Conservation (phyloP, 202 grass and related monocot genomes). For the Panicum virgatum region DNA sequence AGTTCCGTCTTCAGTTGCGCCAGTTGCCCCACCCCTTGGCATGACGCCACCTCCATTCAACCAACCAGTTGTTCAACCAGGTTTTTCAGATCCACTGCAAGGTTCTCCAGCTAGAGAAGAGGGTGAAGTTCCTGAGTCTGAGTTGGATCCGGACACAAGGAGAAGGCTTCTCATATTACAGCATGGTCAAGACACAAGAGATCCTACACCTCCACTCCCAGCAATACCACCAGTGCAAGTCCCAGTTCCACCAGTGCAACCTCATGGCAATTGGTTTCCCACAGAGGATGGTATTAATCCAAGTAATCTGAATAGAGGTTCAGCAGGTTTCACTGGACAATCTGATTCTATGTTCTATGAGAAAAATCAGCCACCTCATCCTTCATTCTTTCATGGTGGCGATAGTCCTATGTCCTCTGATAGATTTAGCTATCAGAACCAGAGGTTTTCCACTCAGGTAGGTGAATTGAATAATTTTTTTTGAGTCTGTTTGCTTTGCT, state of each 20-base stretch:
- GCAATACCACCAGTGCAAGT: conserved; percentile 52
- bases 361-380: conserved; percentile 50
- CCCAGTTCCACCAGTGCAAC: conserved; percentile 68
- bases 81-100: conserved; percentile 60
- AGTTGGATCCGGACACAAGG: conserved; percentile 95
- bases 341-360: conserved; percentile 53
- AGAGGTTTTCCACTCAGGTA: conserved; percentile 79
- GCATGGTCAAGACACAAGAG: conserved; percentile 91
- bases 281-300: conserved; percentile 57
- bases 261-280: conserved; percentile 72
- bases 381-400: conserved; percentile 53
- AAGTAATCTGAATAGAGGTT: conserved; percentile 48
- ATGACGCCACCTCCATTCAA: conserved; percentile 57
- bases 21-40: conserved; percentile 42
- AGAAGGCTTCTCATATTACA: conserved; percentile 98
- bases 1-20: conserved; percentile 48
- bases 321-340: conserved; percentile 58
- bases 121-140: conserved; percentile 96
- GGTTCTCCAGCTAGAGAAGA: conserved; percentile 94
- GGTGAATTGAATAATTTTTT: conserved; percentile 23
- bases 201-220: conserved; percentile 71
- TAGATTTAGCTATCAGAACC: conserved; percentile 62
- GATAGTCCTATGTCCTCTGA: conserved; percentile 64
- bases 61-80: conserved; percentile 56
- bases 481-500: background rate